These are phyloP conservation scores for Guadua angustifolia DNA, from an alignment of 176 grass and related monocot genomes.

Conservation along the genomic window DNA sequence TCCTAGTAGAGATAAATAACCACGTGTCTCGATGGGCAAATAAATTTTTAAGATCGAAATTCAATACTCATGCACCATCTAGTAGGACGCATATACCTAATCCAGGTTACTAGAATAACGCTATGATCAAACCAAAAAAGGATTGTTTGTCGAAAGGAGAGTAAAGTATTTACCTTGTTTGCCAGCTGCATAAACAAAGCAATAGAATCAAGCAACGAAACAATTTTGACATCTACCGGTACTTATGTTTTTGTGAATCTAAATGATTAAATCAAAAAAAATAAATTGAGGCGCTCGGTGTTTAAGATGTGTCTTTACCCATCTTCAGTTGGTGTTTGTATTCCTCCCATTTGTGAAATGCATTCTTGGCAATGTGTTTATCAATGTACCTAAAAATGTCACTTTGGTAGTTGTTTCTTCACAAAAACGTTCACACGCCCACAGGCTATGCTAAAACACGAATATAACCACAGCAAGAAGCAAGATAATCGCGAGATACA, in stretches of 20 bases:
- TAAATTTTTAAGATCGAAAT: neutral
- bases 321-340: neutral
- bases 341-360: no score
- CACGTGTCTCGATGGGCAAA: neutral
- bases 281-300: neutral
- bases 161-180: neutral
- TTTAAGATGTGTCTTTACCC: neutral
- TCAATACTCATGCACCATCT: slow-evolving; percentile 21
- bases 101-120: slow-evolving; percentile 22
- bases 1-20: slow-evolving; percentile 17
- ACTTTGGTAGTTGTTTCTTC: no score
- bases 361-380: no score
- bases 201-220: slow-evolving; percentile 27
- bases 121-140: neutral
- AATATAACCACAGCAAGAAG: no score
- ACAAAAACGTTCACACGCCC: neutral
- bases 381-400: no score
- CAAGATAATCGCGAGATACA: slow-evolving; percentile 8
- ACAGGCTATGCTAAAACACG: slow-evolving; percentile 4
- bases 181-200: neutral
- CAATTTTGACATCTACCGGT: neutral
- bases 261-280: slow-evolving; percentile 23
- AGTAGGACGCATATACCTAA: slow-evolving; percentile 19
- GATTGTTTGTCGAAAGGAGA: neutral
- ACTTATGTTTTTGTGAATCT: neutral